phyloP scores from a whole-genome alignment of 2,329 filamentous ascomycete species.

The Pseudocercospora eumusae region DNA sequence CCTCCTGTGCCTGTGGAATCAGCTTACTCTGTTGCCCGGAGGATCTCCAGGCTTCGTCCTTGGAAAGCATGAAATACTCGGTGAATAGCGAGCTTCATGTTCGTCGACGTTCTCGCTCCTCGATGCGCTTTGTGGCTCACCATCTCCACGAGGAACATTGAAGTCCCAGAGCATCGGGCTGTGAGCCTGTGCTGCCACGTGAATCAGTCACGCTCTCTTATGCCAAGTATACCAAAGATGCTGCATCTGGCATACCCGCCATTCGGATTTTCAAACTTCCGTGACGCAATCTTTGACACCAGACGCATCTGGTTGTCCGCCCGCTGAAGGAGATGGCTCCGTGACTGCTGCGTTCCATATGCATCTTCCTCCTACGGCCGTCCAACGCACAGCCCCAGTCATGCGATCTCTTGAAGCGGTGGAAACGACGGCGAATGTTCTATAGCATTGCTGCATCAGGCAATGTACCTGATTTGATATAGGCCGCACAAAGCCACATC shows the following conservation, averaged over 20 bases:
- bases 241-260: neutral
- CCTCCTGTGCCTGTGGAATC: neutral
- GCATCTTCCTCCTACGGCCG: constrained; percentile 1
- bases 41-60: neutral
- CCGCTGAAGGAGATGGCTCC: neutral
- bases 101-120: too few relatives aligned
- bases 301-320: constrained; percentile 1
- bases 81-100: neutral
- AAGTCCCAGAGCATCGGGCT: neutral
- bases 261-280: constrained; percentile 9
- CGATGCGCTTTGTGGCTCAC: too few relatives aligned
- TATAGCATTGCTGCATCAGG: neutral
- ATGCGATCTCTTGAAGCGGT: constrained; percentile 13
- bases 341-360: constrained; percentile 6
- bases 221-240: neutral
- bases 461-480: constrained; percentile 12
- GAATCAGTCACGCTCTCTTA: neutral
- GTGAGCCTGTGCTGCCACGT: neutral
- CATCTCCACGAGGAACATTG: neutral
- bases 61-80: neutral
- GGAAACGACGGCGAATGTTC: neutral
- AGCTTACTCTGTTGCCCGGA: too few relatives aligned
- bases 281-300: constrained; percentile 9
- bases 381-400: neutral
- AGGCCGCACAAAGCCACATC: constrained; percentile 11